Percentiles rank a stretch among this genome's conserved stretches.
Evolutionary conservation across 1,284 basidiomycete species (phyloP).

Genomic region (Ceratobasidium sp.): DNA sequence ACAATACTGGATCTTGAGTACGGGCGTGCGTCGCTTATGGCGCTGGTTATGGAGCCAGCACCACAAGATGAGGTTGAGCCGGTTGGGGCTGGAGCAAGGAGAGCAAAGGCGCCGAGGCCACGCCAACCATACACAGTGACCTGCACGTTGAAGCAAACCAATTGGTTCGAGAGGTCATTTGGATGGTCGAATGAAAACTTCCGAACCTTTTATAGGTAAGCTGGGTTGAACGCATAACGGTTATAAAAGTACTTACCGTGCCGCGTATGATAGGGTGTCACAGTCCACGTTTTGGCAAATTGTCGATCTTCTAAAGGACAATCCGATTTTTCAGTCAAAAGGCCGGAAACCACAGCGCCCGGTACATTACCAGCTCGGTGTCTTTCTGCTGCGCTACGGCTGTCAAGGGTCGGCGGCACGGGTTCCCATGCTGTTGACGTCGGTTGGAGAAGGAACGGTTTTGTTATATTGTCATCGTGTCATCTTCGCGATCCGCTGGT

Average conservation of each 20-base stretch:
- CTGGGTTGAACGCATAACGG: not conserved
- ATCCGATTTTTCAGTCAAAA: not conserved
- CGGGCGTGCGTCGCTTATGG: not conserved
- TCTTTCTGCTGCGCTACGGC: conserved; percentile 16
- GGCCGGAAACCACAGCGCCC: not conserved
- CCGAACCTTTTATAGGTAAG: not conserved
- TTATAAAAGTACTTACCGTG: not conserved
- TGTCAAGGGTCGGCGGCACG: not conserved
- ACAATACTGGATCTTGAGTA: not conserved
- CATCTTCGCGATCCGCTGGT: not conserved
- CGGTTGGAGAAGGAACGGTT: conserved; percentile 31
- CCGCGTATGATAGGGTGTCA: not conserved
- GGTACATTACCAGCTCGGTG: conserved; percentile 14
- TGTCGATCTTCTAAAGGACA: not conserved
- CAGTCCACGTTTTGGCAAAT: not conserved
- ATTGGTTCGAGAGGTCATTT: not conserved
- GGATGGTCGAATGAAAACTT: not conserved
- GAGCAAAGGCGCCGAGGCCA: too few species aligned
- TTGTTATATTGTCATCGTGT: conserved; percentile 10
- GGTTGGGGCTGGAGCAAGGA: not conserved
- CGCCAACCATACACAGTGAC: not conserved
- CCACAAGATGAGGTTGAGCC: not conserved
- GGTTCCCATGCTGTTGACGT: conserved; percentile 6
- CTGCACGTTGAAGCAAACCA: not conserved
- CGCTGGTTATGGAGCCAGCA: not conserved